phyloP scores from a whole-genome alignment of 495 filamentous ascomycete species.

The Zalerion maritima region DNA sequence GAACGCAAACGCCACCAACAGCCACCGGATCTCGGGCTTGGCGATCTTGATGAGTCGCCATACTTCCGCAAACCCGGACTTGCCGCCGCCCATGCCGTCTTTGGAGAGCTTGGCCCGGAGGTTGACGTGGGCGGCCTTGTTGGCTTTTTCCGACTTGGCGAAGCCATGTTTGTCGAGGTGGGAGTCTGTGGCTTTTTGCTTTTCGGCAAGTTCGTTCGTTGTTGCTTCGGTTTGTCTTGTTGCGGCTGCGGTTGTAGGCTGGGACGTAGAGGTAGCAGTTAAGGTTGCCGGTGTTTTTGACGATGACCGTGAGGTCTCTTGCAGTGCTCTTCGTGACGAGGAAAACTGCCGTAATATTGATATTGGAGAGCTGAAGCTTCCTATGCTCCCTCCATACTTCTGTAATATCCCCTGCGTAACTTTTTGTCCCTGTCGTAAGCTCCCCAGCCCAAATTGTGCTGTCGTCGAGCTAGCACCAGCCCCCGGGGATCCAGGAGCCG shows the following conservation, averaged over 20 bases:
- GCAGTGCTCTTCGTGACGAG: slow-evolving; percentile 8
- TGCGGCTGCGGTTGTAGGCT: slow-evolving; percentile 9
- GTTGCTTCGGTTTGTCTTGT: slow-evolving; percentile 13
- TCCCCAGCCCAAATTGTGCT: neutral
- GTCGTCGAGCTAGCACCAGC: slow-evolving; percentile 1
- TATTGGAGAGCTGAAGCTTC: slow-evolving; percentile 12
- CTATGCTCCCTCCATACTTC: slow-evolving; percentile 1
- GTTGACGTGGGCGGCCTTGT: slow-evolving; percentile 79
- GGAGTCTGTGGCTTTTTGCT: too few species aligned
- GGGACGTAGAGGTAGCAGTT: too few species aligned
- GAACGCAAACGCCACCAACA: slow-evolving; percentile 67
- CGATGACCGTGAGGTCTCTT: slow-evolving; percentile 6
- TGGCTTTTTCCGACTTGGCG: slow-evolving; percentile 62
- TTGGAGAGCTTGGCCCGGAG: slow-evolving; percentile 74
- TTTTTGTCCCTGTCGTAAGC: neutral
- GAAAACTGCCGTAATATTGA: slow-evolving; percentile 15
- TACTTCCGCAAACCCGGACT: slow-evolving; percentile 60
- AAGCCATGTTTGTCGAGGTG: too few species aligned
- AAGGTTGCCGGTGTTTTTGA: slow-evolving; percentile 1
- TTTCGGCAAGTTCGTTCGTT: too few species aligned
- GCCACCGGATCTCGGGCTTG: slow-evolving; percentile 61
- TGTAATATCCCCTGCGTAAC: neutral
- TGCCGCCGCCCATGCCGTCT: slow-evolving; percentile 49
- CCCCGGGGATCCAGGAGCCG: slow-evolving; percentile 1
- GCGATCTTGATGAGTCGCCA: slow-evolving; percentile 84